Base-by-base conservation (phyloP, 805 yeast genomes). In the Pichia phayaonensis region DNA sequence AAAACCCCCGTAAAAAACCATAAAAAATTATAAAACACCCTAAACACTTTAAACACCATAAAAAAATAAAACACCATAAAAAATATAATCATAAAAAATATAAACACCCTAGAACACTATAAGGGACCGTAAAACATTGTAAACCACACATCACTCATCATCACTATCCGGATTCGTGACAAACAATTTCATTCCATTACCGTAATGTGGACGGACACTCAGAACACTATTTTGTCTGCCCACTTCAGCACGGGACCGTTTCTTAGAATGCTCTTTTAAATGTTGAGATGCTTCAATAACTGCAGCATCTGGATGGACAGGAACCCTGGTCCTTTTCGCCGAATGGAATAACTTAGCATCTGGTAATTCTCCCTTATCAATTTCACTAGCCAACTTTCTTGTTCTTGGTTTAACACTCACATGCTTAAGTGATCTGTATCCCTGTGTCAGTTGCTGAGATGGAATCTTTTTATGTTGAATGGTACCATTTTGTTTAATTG, bases 321-420 rank as follows among this genome's bases (percentile, higher is more conserved):
- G 68, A 20, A 58, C 52, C 50, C 59, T 65, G 4, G 67, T 63
- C 42, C 56, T 59, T 2, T 60, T 61, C 11, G 52, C 52, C 1
- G 58, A 50, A 46, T 65, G 69, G 16, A 66, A 57, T 50, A 59
- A 50, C 18, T 61, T 65, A 15, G 70, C 66, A 51, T 66, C 68
- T 1, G 70, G 70, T 27, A 65, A 51, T 51, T 80, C 87, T 34
- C 72, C 78, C 49, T 84, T 88, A 54, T 83, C 90, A 38, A 85
- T 82, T 62, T 85, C 94, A 23, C 84, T 77, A 2, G 90, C 92
- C 53, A 86, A 70, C 66, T 85, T 72, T 45, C 94, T 73, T 55
- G 84, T 72, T 44, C 88, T 73, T 24, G 85, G 86, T 48, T 80
- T 75, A 51, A 79, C 70, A 60, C 72, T 80, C 7, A 85, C 84